Percentiles rank a stretch among this genome's conserved stretches.
Conservation (phyloP, 1,284 basidiomycete species). For the Ganoderma boninense region DNA sequence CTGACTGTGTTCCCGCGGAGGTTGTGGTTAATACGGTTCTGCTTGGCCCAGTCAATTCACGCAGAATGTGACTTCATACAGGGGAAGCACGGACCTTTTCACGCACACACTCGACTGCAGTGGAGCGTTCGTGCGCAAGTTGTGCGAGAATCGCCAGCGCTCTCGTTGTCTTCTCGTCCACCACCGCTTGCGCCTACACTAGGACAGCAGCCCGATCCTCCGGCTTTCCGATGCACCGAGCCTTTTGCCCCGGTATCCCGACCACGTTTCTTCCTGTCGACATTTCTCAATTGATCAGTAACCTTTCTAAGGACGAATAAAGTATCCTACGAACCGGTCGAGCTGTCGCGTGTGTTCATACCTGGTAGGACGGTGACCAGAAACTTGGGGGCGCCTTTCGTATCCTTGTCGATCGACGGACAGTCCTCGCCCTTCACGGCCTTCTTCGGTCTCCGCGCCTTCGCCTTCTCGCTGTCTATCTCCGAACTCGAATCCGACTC, state of each 20-base stretch:
- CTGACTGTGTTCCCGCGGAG: conserved; percentile 16
- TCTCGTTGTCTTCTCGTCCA: conserved; percentile 17
- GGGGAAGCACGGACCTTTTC: background rate
- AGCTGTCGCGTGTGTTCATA: background rate
- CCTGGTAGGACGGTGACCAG: background rate
- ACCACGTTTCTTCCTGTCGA: conserved; percentile 9
- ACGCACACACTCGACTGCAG: conserved; percentile 18
- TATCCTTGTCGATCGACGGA: conserved; percentile 8
- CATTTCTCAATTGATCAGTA: background rate
- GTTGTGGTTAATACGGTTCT: conserved; percentile 23
- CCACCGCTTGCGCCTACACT: conserved; percentile 9
- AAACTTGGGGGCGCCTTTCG: conserved; percentile 1
- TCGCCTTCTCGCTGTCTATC: conserved; percentile 15
- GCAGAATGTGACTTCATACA: background rate
- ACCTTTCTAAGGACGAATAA: background rate
- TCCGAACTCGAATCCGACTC: conserved; percentile 13
- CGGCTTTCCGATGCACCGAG: conserved; percentile 24
- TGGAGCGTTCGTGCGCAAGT: conserved; percentile 22
- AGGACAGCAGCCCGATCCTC: conserved; percentile 13
- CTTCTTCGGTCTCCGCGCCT: conserved; percentile 11
- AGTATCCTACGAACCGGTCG: background rate
- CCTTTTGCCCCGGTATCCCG: conserved; percentile 28
- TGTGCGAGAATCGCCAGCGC: conserved; percentile 29
- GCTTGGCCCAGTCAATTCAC: conserved; percentile 11
- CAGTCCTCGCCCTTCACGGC: conserved; percentile 8